Evolutionary conservation across 192 early-diverging fungal species (phyloP).

Genomic region (Allomyces arbusculus): DNA sequence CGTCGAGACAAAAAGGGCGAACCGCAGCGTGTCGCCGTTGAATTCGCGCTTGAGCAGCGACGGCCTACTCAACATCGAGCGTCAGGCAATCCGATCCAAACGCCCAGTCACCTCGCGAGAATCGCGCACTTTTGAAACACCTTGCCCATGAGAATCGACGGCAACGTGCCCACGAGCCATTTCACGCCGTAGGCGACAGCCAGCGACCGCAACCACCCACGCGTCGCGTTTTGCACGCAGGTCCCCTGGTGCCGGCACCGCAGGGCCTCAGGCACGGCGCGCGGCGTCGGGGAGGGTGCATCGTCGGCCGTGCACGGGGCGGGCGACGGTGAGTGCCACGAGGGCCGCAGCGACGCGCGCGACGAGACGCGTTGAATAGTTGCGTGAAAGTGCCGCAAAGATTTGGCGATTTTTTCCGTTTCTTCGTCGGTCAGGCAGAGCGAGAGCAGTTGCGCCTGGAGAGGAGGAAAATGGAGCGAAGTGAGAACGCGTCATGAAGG

Average conservation of each 20-base stretch:
- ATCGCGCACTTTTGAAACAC: constrained; percentile 23
- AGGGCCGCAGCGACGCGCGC: constrained; percentile 7
- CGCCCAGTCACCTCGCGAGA: not conserved
- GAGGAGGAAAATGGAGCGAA: too few relatives aligned
- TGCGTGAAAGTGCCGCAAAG: constrained; percentile 38
- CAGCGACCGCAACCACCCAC: constrained; percentile 43
- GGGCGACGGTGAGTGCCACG: constrained; percentile 20
- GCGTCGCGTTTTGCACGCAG: constrained; percentile 38
- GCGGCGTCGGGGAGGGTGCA: constrained; percentile 8
- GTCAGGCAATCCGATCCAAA: not conserved
- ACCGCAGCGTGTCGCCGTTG: constrained; percentile 33
- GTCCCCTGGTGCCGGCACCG: constrained; percentile 37
- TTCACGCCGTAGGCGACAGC: constrained; percentile 36
- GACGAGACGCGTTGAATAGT: constrained; percentile 43
- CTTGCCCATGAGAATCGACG: constrained; percentile 29
- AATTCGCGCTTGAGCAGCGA: constrained; percentile 11
- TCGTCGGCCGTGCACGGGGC: constrained; percentile 14
- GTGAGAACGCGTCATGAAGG: too few relatives aligned
- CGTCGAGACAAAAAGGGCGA: constrained; percentile 43
- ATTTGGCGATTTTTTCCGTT: constrained; percentile 32
- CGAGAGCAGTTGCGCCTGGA: constrained; percentile 27
- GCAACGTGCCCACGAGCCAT: constrained; percentile 27
- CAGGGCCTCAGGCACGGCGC: constrained; percentile 3
- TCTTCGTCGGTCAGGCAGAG: constrained; percentile 42
- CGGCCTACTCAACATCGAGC: constrained; percentile 1